Evolutionary conservation across 2,329 filamentous ascomycete genomes (phyloP), one percentile per base, ranked within the genome.

Genomic region (Biscogniauxia mediterranea): DNA sequence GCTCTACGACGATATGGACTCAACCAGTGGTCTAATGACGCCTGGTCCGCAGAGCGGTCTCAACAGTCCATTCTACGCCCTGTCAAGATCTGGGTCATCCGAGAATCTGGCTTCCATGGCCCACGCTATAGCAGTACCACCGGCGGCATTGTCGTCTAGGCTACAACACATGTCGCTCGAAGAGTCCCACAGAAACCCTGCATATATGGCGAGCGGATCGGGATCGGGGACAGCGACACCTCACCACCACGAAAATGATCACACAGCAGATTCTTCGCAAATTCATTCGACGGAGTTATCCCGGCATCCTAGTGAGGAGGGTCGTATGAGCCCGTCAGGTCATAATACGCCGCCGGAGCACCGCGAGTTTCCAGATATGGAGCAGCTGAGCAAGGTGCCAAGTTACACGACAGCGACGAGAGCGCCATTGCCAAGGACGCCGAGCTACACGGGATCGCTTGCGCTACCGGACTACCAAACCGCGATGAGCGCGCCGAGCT

Each of bases 1-100:
- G 73, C 82, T 98, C 1, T 99, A 96, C 77, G 92, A 92, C 67
- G 92, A 94, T 64, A 84, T 97, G 60, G 92, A 97, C 69, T 83
- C 7, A 32, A 32, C 86, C 8, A 87, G 83, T 57, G 92, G 91
- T n/a, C 90, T 93, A 73, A 89, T 93, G 76, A 72, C 70, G 13
- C 70, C 87, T 7, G 86, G 83, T 58, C 91, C 85, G 42, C 84
- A 81, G 78, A 89, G 91, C 58, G 88, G 89, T n/a, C 83, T 92
- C 60, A 92, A 85, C 73, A 97, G 92, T 42, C 95, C 95, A 0
- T 89, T 92, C 68, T 88, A 87, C 69, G 83, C 81, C 7, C 85
- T 86, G 56, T 89, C 91, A 58, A 87, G 92, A 59, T 85, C 89
- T 54, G 89, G 90, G 5, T 98, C 94, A 0, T 80, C 83, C 9